Conservation (phyloP, 2,329 filamentous ascomycete species). For the Colletotrichum tofieldiae region DNA sequence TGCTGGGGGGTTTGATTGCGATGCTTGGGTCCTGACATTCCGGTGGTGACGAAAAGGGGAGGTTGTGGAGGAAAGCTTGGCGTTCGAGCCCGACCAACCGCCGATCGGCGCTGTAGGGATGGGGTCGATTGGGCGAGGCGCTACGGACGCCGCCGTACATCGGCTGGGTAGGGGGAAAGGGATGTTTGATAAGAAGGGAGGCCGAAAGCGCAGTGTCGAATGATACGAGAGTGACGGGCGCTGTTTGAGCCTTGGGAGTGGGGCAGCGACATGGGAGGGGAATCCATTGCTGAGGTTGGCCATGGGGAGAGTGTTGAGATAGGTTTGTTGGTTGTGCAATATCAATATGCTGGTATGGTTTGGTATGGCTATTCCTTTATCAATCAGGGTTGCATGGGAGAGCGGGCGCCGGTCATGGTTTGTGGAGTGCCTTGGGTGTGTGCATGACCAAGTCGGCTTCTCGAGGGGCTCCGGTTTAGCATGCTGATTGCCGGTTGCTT, state of each 20-base stretch:
- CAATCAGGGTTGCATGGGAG: conserved; percentile 26
- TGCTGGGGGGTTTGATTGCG: conserved; percentile 33
- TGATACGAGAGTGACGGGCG: conserved; percentile 35
- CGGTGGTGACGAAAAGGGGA: conserved; percentile 33
- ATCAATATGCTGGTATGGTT: conserved; percentile 31
- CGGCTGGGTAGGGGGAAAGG: conserved; percentile 40
- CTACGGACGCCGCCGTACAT: conserved; percentile 23
- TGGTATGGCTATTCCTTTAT: conserved; percentile 24
- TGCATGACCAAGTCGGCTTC: conserved; percentile 25
- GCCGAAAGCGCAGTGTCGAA: conserved; percentile 39
- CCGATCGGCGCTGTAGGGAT: conserved; percentile 33
- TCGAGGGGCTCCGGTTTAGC: conserved; percentile 22
- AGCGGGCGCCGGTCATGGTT: conserved; percentile 15
- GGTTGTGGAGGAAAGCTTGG: conserved; percentile 30
- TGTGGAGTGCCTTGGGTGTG: neutral
- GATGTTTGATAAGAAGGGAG: conserved; percentile 28
- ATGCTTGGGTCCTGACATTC: conserved; percentile 33
- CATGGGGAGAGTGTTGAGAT: neutral
- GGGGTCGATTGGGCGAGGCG: conserved; percentile 12
- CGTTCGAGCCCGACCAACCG: conserved; percentile 30
- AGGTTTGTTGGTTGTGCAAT: conserved; percentile 1
- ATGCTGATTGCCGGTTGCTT: neutral
- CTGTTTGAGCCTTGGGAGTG: conserved; percentile 26
- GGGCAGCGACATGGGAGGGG: conserved; percentile 14
- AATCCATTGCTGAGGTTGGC: conserved; percentile 1